phyloP scores from a whole-genome alignment of 1,284 basidiomycete species.

The Ceratobasidium sp. region DNA sequence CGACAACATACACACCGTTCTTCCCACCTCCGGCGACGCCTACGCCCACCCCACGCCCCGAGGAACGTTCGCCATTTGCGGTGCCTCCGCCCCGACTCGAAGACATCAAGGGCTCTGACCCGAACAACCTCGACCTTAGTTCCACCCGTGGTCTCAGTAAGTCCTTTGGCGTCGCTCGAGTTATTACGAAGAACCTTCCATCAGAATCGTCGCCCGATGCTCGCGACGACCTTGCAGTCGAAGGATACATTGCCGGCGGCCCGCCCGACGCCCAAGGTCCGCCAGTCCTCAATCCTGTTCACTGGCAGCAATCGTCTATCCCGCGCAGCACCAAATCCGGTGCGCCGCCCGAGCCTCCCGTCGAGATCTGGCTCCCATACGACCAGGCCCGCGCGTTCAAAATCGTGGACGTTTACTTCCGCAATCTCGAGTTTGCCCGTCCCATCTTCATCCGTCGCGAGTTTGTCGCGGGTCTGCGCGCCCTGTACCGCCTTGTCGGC shows the following conservation, averaged over 20 bases:
- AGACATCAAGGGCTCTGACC: constrained; percentile 76
- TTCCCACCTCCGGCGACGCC: constrained; percentile 14
- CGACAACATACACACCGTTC: constrained; percentile 12
- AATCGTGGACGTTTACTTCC: constrained; percentile 76
- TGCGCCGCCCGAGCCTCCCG: constrained; percentile 53
- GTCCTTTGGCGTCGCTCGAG: constrained; percentile 76
- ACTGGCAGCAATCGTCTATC: constrained; percentile 67
- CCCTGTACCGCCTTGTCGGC: constrained; percentile 62
- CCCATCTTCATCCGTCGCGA: constrained; percentile 74
- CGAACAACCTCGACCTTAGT: constrained; percentile 78
- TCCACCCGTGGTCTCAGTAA: constrained; percentile 76
- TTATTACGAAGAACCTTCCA: constrained; percentile 69
- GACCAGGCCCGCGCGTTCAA: constrained; percentile 45
- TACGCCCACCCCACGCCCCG: neutral
- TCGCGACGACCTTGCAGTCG: constrained; percentile 78
- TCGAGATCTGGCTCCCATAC: constrained; percentile 76
- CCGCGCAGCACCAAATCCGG: constrained; percentile 59
- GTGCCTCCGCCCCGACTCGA: constrained; percentile 39
- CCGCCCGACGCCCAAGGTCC: constrained; percentile 67
- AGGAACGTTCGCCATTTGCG: constrained; percentile 35
- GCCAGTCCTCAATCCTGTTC: constrained; percentile 67
- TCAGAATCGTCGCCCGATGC: constrained; percentile 54
- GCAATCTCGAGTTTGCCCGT: constrained; percentile 76
- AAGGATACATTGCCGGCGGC: constrained; percentile 73
- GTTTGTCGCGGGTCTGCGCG: constrained; percentile 69